Conservation (phyloP, 345 rosid species). For the Excoecaria cochinchinensis region DNA sequence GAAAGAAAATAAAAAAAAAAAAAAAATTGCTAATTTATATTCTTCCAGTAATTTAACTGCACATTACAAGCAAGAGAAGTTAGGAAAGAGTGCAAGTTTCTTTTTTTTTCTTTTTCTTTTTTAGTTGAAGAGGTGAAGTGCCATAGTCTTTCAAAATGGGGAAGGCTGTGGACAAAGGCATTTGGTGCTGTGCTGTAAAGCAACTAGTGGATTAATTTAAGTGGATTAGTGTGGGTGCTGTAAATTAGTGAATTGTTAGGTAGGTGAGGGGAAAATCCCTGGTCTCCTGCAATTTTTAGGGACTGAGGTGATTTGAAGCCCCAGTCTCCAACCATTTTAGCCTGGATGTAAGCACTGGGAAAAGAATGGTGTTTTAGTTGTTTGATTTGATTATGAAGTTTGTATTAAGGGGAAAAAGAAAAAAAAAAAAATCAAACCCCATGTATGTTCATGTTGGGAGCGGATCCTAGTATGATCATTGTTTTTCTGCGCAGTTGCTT, state of each 20-base stretch:
- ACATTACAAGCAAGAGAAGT: constrained; percentile 31
- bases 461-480: constrained; percentile 40
- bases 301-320: constrained; percentile 32
- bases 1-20: neutral
- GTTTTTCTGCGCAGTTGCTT: too few species aligned
- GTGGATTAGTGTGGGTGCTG: constrained; percentile 17
- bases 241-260: constrained; percentile 33
- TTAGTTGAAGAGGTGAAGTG: constrained; percentile 12
- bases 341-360: constrained; percentile 34
- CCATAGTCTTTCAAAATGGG: constrained; percentile 21
- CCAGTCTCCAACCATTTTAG: constrained; percentile 43
- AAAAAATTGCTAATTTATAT: constrained; percentile 15
- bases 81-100: constrained; percentile 1
- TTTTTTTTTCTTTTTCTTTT: constrained; percentile 26
- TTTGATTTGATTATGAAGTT: constrained; percentile 28
- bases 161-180: constrained; percentile 31
- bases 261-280: constrained; percentile 38
- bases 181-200: constrained; percentile 22
- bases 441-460: constrained; percentile 45
- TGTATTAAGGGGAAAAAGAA: constrained; percentile 18
- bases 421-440: constrained; percentile 18
- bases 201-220: constrained; percentile 24
- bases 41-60: constrained; percentile 35
- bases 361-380: constrained; percentile 20
- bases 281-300: constrained; percentile 35